A percentile compares a stretch with the other conserved stretches of the same genome.
These are phyloP conservation scores for Hamigera avellanea DNA, from an alignment of 495 filamentous ascomycete species.

Conservation along the genomic window DNA sequence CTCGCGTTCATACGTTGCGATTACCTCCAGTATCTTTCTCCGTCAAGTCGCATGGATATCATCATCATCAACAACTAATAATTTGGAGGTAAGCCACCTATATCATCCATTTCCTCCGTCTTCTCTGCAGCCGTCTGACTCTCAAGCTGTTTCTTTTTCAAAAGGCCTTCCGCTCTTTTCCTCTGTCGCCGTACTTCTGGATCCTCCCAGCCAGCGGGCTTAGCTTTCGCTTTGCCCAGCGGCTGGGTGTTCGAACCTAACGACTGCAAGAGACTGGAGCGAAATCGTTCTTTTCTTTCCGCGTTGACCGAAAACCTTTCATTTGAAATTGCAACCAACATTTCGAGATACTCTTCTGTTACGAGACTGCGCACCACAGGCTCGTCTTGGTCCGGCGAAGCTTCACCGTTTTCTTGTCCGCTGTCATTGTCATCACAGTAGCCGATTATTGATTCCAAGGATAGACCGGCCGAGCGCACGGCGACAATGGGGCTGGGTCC, in stretches of 20 bases:
- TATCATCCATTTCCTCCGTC: neutral
- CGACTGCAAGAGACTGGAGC: conserved; percentile 13
- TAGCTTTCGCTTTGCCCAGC: conserved; percentile 13
- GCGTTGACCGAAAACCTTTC: conserved; percentile 65
- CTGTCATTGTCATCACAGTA: conserved; percentile 28
- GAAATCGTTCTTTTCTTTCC: conserved; percentile 55
- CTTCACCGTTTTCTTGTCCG: conserved; percentile 13
- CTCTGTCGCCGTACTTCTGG: conserved; percentile 42
- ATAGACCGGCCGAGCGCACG: conserved; percentile 66
- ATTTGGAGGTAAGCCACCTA: too few species aligned
- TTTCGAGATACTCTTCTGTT: conserved; percentile 45
- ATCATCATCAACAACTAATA: too few species aligned
- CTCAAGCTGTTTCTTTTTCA: conserved; percentile 23
- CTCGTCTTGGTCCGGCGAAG: conserved; percentile 20
- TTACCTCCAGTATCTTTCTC: conserved; percentile 1
- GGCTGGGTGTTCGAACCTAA: too few species aligned
- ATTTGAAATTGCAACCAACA: conserved; percentile 58
- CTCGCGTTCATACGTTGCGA: too few species aligned
- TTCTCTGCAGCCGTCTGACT: conserved; percentile 4
- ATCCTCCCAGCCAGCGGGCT: conserved; percentile 42
- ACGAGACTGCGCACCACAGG: conserved; percentile 32
- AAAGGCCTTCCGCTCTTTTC: conserved; percentile 51
- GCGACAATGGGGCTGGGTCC: conserved; percentile 61
- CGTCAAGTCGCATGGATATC: too few species aligned
- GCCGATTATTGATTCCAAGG: conserved; percentile 69